Percentiles rank a stretch among this genome's conserved stretches.
These are phyloP conservation scores for Solanum phureja DNA, from an alignment of 257 asterid species.

Conservation along the genomic window DNA sequence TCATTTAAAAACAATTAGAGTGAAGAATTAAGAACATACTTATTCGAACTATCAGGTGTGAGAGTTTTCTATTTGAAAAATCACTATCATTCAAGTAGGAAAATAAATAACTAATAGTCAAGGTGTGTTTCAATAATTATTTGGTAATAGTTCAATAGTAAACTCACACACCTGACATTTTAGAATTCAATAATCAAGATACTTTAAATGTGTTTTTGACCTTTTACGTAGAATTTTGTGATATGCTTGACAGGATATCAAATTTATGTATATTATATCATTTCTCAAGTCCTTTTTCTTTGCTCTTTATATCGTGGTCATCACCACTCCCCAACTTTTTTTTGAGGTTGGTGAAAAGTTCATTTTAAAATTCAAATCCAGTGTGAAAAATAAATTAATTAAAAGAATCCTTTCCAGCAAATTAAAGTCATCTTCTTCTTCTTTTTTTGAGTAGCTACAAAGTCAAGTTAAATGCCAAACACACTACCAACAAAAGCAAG, in stretches of 20 bases:
- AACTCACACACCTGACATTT: background rate
- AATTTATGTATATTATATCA: background rate
- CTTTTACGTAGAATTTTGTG: background rate
- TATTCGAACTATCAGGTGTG: background rate
- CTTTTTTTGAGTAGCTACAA: background rate
- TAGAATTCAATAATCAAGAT: background rate
- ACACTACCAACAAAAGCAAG: background rate
- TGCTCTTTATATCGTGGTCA: background rate
- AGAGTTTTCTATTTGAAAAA: background rate
- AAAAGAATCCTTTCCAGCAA: background rate
- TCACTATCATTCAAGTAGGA: too few species aligned
- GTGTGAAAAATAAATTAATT: background rate
- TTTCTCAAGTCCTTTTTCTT: background rate
- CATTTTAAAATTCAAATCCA: background rate
- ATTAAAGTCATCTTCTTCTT: background rate
- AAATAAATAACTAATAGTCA: background rate
- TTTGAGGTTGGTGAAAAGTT: background rate
- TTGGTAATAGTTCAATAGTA: background rate
- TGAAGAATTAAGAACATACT: background rate
- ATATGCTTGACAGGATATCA: background rate
- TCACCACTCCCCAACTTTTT: background rate
- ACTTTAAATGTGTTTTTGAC: background rate
- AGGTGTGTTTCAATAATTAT: background rate
- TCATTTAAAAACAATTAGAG: too few species aligned
- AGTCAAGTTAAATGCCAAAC: background rate